A percentile compares a stretch with the other conserved stretches of the same genome.
Conservation (phyloP, 345 rosid genomes). For the Sisymbrium irio region DNA sequence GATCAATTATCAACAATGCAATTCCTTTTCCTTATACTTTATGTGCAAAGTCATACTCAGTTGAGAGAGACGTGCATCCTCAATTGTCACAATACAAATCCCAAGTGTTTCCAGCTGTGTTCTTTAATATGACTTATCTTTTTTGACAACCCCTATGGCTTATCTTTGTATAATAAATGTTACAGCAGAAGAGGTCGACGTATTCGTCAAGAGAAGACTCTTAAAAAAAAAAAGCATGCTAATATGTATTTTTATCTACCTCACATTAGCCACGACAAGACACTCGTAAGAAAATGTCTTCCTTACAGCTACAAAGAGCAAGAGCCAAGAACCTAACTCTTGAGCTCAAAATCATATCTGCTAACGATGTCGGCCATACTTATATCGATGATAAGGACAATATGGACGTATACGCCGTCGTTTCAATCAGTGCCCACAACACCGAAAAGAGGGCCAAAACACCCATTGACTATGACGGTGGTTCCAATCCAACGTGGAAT, state of each 20-base stretch:
- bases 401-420: constrained; percentile 63
- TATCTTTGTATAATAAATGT: neutral
- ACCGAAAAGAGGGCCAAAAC: constrained; percentile 36
- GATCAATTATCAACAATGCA: no score
- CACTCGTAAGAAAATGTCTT: neutral
- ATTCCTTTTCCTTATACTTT: no score
- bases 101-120: neutral
- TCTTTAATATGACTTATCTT: no score
- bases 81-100: no score
- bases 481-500: constrained; percentile 66
- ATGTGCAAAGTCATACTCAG: no score
- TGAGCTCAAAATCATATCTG: constrained; percentile 58
- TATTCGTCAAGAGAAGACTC: neutral
- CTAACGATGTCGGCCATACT: constrained; percentile 47
- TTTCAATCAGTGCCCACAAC: constrained; percentile 44
- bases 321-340: constrained; percentile 29
- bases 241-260: neutral
- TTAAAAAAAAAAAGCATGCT: neutral
- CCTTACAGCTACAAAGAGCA: constrained; percentile 23
- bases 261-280: neutral
- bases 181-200: neutral
- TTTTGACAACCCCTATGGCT: no score
- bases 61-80: no score
- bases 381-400: constrained; percentile 40
- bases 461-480: constrained; percentile 44